These are phyloP conservation scores for Kodamaea sp. DNA, from an alignment of 1,139 yeast genomes.

Conservation along the genomic window DNA sequence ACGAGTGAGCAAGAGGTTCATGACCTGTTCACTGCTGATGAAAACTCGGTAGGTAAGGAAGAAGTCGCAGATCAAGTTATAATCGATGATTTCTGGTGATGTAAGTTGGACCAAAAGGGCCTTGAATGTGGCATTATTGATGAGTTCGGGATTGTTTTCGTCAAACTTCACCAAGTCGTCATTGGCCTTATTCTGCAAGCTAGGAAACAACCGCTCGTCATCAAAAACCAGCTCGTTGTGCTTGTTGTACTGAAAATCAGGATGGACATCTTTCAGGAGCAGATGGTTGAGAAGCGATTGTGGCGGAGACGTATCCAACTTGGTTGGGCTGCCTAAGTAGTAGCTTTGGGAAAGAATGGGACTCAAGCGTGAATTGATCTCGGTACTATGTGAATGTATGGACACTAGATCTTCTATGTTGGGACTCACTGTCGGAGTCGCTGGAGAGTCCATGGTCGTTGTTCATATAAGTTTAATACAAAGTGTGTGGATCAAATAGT, in stretches of 20 bases:
- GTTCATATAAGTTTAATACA: too few relatives aligned
- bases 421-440: too few relatives aligned
- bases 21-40: constrained; percentile 54
- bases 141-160: constrained; percentile 30
- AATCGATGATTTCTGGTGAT: constrained; percentile 77
- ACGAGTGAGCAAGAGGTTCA: constrained; percentile 63
- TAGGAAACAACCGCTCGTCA: constrained; percentile 38
- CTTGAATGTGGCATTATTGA: constrained; percentile 44
- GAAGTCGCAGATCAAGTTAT: constrained; percentile 78
- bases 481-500: too few relatives aligned
- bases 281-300: too few relatives aligned
- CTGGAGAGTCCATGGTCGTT: too few relatives aligned
- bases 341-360: too few relatives aligned
- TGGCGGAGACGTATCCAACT: too few relatives aligned
- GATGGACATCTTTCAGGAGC: constrained; percentile 17
- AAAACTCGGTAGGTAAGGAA: constrained; percentile 81
- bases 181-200: constrained; percentile 21
- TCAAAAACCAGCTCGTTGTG: constrained; percentile 48
- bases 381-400: too few relatives aligned
- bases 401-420: too few relatives aligned
- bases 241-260: constrained; percentile 33
- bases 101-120: constrained; percentile 75
- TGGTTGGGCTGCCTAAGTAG: too few relatives aligned
- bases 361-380: too few relatives aligned
- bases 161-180: constrained; percentile 39